Percentiles rank a stretch among this genome's conserved stretches.
phyloP scores from a whole-genome alignment of 345 rosid species.

The Schrenkiella parvula region DNA sequence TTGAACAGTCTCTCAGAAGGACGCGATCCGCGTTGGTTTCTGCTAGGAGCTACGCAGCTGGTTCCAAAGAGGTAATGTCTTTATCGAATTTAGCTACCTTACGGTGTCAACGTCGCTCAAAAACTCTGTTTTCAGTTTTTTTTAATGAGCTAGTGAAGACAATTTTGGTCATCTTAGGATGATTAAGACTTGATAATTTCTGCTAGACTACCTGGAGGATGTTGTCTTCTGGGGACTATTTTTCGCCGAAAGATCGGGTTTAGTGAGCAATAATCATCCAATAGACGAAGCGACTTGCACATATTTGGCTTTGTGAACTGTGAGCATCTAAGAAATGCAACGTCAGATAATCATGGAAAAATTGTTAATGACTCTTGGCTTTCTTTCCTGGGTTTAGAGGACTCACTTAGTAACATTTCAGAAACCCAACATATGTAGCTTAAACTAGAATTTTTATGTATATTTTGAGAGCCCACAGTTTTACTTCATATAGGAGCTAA shows the following conservation, averaged over 20 bases:
- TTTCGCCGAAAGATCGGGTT: too few species aligned
- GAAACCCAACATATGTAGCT: not conserved
- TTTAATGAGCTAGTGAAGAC: not conserved
- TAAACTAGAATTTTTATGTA: not conserved
- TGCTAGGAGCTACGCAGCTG: conserved; percentile 60
- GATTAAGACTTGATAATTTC: not conserved
- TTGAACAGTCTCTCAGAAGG: conserved; percentile 37
- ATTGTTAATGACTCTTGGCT: not conserved
- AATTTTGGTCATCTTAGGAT: not conserved
- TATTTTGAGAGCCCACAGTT: not conserved
- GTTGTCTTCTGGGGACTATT: too few species aligned
- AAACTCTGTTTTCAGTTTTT: not conserved
- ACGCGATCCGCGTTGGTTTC: conserved; percentile 48
- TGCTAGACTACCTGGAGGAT: not conserved
- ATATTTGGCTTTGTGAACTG: not conserved
- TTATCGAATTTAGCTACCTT: not conserved
- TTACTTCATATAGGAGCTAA: not conserved
- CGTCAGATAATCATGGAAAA: not conserved
- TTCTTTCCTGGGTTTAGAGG: not conserved
- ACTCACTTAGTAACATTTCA: not conserved
- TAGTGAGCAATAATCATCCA: not conserved
- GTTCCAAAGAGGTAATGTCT: conserved; percentile 54
- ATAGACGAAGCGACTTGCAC: not conserved
- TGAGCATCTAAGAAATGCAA: not conserved
- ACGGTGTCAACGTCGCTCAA: not conserved